phyloP scores from a whole-genome alignment of 2,329 filamentous ascomycete genomes.

The Colletotrichum horii region DNA sequence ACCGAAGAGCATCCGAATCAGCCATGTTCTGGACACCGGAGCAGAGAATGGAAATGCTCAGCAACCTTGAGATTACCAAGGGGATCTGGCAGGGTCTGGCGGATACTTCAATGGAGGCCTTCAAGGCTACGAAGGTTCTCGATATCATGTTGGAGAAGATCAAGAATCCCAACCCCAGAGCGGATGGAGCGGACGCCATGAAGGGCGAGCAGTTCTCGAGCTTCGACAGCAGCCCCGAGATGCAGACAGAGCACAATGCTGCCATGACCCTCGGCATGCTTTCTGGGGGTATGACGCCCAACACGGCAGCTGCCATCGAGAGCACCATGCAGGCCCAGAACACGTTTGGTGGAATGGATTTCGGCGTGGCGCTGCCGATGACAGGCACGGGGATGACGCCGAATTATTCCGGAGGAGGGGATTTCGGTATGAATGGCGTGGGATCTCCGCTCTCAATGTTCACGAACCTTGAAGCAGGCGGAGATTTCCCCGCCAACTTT shows the following conservation, averaged over 20 bases:
- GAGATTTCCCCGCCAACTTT: conserved; percentile 55
- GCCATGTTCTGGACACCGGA: conserved; percentile 61
- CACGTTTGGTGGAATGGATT: conserved; percentile 50
- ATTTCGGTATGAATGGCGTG: conserved; percentile 36
- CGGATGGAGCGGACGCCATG: not conserved
- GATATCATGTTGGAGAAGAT: conserved; percentile 85
- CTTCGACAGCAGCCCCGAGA: conserved; percentile 22
- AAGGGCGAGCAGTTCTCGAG: conserved; percentile 30
- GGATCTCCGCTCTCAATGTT: conserved; percentile 61
- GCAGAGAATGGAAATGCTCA: conserved; percentile 77
- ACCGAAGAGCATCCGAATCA: conserved; percentile 47
- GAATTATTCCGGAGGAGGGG: conserved; percentile 37
- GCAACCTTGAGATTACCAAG: conserved; percentile 72
- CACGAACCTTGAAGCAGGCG: conserved; percentile 38
- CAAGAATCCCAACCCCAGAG: conserved; percentile 47
- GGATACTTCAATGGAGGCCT: conserved; percentile 85
- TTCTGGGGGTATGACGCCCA: conserved; percentile 40
- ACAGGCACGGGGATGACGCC: conserved; percentile 37
- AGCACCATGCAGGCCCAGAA: conserved; percentile 42
- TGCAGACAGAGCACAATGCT: conserved; percentile 44
- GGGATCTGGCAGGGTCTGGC: conserved; percentile 82
- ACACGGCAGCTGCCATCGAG: conserved; percentile 28
- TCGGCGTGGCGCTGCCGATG: conserved; percentile 37
- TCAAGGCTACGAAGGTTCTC: conserved; percentile 83
- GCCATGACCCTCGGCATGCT: conserved; percentile 49